Evolutionary conservation across 2,329 filamentous ascomycete genomes (phyloP).

Genomic region (Talaromyces sp.): DNA sequence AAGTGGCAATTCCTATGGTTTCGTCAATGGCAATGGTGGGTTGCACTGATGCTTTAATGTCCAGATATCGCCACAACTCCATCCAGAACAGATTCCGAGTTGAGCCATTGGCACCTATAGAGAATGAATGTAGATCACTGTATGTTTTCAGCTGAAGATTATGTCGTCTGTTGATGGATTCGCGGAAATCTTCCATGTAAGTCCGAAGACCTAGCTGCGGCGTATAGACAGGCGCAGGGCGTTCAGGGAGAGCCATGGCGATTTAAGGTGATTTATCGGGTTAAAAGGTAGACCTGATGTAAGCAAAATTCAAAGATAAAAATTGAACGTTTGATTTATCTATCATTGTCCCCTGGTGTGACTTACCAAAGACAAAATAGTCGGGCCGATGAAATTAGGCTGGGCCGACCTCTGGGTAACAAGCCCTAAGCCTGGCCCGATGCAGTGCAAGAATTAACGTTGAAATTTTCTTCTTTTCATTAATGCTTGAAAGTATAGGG

Average conservation of each 20-base stretch:
- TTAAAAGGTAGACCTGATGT: neutral
- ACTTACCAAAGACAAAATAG: neutral
- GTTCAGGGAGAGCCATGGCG: neutral
- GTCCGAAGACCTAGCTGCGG: neutral
- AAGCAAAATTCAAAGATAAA: neutral
- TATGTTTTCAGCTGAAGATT: neutral
- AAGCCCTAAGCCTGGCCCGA: neutral
- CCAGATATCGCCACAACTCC: slow-evolving; percentile 1
- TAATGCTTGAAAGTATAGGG: neutral
- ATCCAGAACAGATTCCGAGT: slow-evolving; percentile 8
- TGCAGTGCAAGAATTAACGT: neutral
- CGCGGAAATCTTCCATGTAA: slow-evolving; percentile 5
- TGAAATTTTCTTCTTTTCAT: neutral
- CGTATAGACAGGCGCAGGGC: neutral
- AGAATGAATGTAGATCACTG: slow-evolving; percentile 1
- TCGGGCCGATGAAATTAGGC: neutral
- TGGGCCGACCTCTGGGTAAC: neutral
- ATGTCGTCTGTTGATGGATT: slow-evolving; percentile 1
- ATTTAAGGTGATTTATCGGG: neutral
- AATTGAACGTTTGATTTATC: neutral
- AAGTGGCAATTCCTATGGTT: neutral
- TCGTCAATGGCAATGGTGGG: slow-evolving; percentile 6
- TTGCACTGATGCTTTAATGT: slow-evolving; percentile 6
- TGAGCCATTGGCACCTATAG: neutral
- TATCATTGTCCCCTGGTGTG: neutral